Base-by-base conservation (phyloP, 2,329 filamentous ascomycete species). In the Fusarium nurragi region DNA sequence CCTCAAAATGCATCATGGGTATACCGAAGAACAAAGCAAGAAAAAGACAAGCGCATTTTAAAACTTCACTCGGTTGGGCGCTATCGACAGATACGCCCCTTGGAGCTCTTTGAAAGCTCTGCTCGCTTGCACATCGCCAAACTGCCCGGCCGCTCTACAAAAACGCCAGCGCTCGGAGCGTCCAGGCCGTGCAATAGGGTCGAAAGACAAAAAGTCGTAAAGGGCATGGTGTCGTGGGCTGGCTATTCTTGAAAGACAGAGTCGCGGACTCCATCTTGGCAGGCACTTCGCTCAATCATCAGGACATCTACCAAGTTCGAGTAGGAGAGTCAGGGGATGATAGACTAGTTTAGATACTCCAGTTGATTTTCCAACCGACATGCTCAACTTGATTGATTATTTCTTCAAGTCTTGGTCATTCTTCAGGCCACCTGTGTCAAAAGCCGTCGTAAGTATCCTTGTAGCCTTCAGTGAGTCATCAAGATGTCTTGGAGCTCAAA, bases 211-310 rank as follows among this genome's bases (percentile, higher is more conserved):
- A 9, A 51, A 68, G 56, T 76, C 76, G 69, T 77, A 69, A 75
- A 71, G 59, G 68, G 74, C 75, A 67, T 78, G 49, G 70, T 68
- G 67, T 78, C 76, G 66, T 78, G 67, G 73, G 48, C 72, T 67
- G 67, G 65, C 60, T 61, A 46, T 53, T 55, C 60, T 46, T 62
- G 43, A 62, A 64, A 44, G 38, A 68, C 51, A 54, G 43, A 67
- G 59, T 45, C 56, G 48, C 54, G 26, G 57, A 48, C 47, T 64
- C 52, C 38, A 51, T 54, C 44, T n/a, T 45, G 16, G 18, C 30
- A 36, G 21, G 36, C 13, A 40, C 23, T 19, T 21, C 39, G 21
- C 36, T 59, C 9, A 22, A 32, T 18, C 37, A 30, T 41, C n/a
- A 25, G 50, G 30, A 43, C 21, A 43, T n/a, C 13, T 18, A 36